These are phyloP conservation scores for Xylaria scruposa DNA, from an alignment of 495 filamentous ascomycete species.

Conservation along the genomic window DNA sequence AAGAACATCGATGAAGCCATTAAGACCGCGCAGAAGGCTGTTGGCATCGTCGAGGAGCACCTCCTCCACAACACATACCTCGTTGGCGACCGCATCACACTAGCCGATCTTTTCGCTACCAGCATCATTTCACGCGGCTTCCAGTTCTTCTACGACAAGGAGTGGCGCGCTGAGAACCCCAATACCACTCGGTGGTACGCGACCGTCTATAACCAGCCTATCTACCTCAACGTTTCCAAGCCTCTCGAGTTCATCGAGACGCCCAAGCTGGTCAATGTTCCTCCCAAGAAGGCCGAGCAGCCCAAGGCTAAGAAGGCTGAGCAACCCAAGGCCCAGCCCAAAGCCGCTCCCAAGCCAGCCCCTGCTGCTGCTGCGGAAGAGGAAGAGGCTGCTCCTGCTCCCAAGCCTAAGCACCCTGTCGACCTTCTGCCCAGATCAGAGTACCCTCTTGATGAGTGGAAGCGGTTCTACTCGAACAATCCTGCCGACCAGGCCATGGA, in stretches of 20 bases:
- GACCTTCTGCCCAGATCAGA: slow-evolving; percentile 82
- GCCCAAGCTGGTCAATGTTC: slow-evolving; percentile 78
- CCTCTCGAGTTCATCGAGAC: slow-evolving; percentile 81
- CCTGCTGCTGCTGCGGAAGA: slow-evolving; percentile 60
- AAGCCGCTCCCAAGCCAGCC: slow-evolving; percentile 63
- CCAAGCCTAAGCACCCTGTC: slow-evolving; percentile 96
- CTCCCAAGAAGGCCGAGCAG: slow-evolving; percentile 83
- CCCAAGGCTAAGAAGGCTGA: slow-evolving; percentile 65
- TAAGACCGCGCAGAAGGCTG: slow-evolving; percentile 68
- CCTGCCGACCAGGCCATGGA: slow-evolving; percentile 87
- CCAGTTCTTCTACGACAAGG: slow-evolving; percentile 87
- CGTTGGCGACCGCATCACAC: slow-evolving; percentile 94
- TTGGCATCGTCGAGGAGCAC: slow-evolving; percentile 81
- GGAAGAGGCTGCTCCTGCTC: slow-evolving; percentile 72
- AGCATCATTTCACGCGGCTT: slow-evolving; percentile 82
- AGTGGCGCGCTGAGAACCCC: slow-evolving; percentile 79
- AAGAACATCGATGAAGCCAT: slow-evolving; percentile 84
- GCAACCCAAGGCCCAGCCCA: slow-evolving; percentile 62
- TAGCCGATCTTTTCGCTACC: slow-evolving; percentile 88
- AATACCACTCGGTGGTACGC: slow-evolving; percentile 92
- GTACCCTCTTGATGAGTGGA: slow-evolving; percentile 92
- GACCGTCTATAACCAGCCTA: slow-evolving; percentile 88
- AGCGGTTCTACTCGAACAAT: slow-evolving; percentile 97
- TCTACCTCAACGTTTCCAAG: slow-evolving; percentile 79
- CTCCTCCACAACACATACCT: slow-evolving; percentile 95